Evolutionary conservation across 176 grass and related monocot species (phyloP).

Genomic region (Cocos nucifera): DNA sequence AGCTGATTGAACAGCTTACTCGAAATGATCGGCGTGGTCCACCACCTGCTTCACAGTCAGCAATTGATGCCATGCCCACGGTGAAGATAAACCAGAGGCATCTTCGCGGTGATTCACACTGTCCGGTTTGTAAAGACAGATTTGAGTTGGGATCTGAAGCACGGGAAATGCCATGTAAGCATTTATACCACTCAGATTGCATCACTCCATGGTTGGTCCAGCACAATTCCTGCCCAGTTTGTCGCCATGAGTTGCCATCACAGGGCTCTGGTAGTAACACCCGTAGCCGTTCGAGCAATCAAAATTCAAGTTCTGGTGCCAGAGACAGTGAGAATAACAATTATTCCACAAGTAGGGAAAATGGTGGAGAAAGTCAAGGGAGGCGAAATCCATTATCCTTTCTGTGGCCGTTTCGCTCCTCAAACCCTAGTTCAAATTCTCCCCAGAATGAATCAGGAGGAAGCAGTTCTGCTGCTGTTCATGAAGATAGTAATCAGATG

Average conservation of each 20-base stretch:
- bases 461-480: constrained; percentile 3
- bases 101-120: constrained; percentile 24
- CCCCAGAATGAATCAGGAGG: not conserved
- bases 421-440: constrained; percentile 6
- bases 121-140: constrained; percentile 27
- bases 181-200: constrained; percentile 28
- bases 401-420: constrained; percentile 1
- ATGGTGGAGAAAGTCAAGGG: constrained; percentile 4
- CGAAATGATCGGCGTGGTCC: constrained; percentile 8
- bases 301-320: not conserved
- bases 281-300: not conserved
- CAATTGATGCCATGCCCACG: constrained; percentile 20
- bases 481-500: constrained; percentile 20
- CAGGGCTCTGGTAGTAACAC: not conserved
- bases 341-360: not conserved
- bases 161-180: constrained; percentile 29
- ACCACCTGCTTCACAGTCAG: constrained; percentile 24
- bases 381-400: constrained; percentile 19
- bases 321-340: not conserved
- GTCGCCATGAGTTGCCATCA: constrained; percentile 15
- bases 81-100: constrained; percentile 26
- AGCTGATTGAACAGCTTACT: constrained; percentile 4
- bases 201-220: constrained; percentile 23
- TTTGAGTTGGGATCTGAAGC: constrained; percentile 20
- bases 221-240: constrained; percentile 29